Conservation (phyloP, 2,329 filamentous ascomycete genomes). For the Claviceps monticola region DNA sequence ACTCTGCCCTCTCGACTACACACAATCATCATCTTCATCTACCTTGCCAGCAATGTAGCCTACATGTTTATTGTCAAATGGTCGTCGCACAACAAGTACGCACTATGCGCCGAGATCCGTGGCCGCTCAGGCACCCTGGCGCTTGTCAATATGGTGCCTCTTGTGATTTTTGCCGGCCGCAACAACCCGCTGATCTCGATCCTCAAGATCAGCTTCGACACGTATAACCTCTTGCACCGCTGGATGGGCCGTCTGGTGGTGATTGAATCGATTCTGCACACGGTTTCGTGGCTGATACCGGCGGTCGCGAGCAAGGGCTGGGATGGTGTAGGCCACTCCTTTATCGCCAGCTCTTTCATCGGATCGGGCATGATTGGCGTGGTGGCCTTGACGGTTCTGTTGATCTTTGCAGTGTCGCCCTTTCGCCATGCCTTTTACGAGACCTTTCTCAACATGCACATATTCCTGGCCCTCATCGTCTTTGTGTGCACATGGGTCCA, state of each 20-base stretch:
- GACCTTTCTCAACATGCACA: slow-evolving; percentile 81
- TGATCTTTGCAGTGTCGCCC: slow-evolving; percentile 60
- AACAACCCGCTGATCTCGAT: slow-evolving; percentile 84
- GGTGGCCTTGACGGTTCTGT: slow-evolving; percentile 48
- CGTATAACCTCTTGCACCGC: slow-evolving; percentile 63
- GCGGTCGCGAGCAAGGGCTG: slow-evolving; percentile 52
- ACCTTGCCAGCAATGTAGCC: slow-evolving; percentile 44
- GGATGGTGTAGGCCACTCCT: slow-evolving; percentile 37
- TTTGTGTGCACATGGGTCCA: slow-evolving; percentile 70
- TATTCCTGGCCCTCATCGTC: slow-evolving; percentile 53
- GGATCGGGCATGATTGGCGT: slow-evolving; percentile 48
- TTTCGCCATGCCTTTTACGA: slow-evolving; percentile 94
- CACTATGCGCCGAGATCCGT: slow-evolving; percentile 67
- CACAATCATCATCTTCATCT: slow-evolving; percentile 39
- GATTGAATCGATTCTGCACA: slow-evolving; percentile 54
- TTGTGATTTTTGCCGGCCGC: slow-evolving; percentile 75
- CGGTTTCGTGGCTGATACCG: slow-evolving; percentile 60
- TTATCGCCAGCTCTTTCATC: slow-evolving; percentile 50
- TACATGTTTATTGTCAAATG: slow-evolving; percentile 53
- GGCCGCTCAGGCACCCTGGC: slow-evolving; percentile 76
- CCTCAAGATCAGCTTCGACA: slow-evolving; percentile 84
- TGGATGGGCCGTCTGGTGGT: slow-evolving; percentile 70
- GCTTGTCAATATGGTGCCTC: slow-evolving; percentile 80
- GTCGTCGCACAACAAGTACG: slow-evolving; percentile 40
- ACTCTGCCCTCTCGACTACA: slow-evolving; percentile 54